Percentiles rank a stretch among this genome's conserved stretches.
These are phyloP conservation scores for Hypoxylon sp. DNA, from an alignment of 2,329 filamentous ascomycete genomes.

Conservation along the genomic window DNA sequence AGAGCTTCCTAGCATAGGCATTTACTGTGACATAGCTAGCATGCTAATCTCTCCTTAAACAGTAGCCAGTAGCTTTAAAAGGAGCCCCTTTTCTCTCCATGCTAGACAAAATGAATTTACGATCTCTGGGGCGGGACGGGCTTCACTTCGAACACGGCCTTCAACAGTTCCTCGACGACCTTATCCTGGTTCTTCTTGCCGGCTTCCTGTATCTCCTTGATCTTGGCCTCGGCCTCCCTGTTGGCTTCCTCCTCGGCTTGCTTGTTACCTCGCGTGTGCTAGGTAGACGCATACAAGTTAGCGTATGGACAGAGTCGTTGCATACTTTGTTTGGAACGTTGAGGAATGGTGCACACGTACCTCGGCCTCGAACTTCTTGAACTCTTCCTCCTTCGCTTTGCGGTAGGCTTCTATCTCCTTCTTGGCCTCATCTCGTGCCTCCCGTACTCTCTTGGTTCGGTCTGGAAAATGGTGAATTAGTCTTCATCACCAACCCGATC, in stretches of 20 bases:
- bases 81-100: not conserved
- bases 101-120: slow-evolving; percentile 30
- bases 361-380: slow-evolving; percentile 90
- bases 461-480: slow-evolving; percentile 58
- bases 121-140: slow-evolving; percentile 68
- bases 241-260: slow-evolving; percentile 83
- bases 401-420: slow-evolving; percentile 97
- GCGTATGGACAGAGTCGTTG: not conserved
- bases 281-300: slow-evolving; percentile 27
- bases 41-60: slow-evolving; percentile 2
- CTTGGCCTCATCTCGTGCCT: slow-evolving; percentile 95
- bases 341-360: slow-evolving; percentile 53
- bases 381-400: slow-evolving; percentile 91
- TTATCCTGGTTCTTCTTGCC: slow-evolving; percentile 84
- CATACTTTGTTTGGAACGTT: not conserved
- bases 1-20: slow-evolving; percentile 1
- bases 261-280: slow-evolving; percentile 94
- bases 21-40: slow-evolving; percentile 3
- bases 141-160: slow-evolving; percentile 87
- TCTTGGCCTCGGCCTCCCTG: slow-evolving; percentile 84
- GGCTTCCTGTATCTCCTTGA: slow-evolving; percentile 84
- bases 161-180: slow-evolving; percentile 86
- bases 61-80: not conserved
- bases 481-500: slow-evolving; percentile 8
- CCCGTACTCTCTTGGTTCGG: slow-evolving; percentile 97